phyloP scores from a whole-genome alignment of 352 stramenopile genomes.

The Phytophthora macrochlamydospora region DNA sequence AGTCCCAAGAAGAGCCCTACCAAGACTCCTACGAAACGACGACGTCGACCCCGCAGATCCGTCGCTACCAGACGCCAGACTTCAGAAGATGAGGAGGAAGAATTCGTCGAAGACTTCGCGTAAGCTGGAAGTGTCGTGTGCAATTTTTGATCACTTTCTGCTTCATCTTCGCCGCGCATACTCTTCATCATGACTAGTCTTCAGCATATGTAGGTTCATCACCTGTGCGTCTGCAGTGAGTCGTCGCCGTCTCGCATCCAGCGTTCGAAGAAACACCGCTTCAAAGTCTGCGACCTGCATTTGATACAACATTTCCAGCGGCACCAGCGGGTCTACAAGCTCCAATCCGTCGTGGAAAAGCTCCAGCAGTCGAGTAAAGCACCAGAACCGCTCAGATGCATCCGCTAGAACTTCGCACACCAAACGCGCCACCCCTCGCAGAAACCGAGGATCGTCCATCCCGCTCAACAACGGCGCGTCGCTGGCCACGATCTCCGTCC shows the following conservation, averaged over 20 bases:
- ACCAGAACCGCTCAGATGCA: slow-evolving; percentile 74
- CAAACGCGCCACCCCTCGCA: slow-evolving; percentile 37
- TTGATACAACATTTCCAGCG: slow-evolving; percentile 42
- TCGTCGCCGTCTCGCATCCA: slow-evolving; percentile 51
- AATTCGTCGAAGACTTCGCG: slow-evolving; percentile 39
- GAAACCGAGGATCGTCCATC: slow-evolving; percentile 48
- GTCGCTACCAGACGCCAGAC: slow-evolving; percentile 17
- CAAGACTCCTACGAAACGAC: slow-evolving; percentile 32
- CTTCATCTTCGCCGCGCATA: slow-evolving; percentile 19
- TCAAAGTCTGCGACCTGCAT: slow-evolving; percentile 59
- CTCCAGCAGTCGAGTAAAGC: slow-evolving; percentile 61
- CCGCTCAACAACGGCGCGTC: slow-evolving; percentile 29
- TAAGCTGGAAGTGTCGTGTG: slow-evolving; percentile 2
- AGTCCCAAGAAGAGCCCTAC: slow-evolving; percentile 14
- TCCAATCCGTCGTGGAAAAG: slow-evolving; percentile 57
- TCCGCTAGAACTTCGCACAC: slow-evolving; percentile 48
- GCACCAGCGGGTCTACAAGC: slow-evolving; percentile 48
- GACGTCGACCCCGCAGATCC: slow-evolving; percentile 44
- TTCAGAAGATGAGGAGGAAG: slow-evolving; percentile 33
- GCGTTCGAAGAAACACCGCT: slow-evolving; percentile 63
- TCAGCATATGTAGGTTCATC: slow-evolving; percentile 27
- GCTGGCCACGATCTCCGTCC: slow-evolving; percentile 37
- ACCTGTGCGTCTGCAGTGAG: slow-evolving; percentile 27
- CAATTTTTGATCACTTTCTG: neutral
- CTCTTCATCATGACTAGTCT: slow-evolving; percentile 27